phyloP scores from a whole-genome alignment of 441 rosid species.

The Erodium texanum region DNA sequence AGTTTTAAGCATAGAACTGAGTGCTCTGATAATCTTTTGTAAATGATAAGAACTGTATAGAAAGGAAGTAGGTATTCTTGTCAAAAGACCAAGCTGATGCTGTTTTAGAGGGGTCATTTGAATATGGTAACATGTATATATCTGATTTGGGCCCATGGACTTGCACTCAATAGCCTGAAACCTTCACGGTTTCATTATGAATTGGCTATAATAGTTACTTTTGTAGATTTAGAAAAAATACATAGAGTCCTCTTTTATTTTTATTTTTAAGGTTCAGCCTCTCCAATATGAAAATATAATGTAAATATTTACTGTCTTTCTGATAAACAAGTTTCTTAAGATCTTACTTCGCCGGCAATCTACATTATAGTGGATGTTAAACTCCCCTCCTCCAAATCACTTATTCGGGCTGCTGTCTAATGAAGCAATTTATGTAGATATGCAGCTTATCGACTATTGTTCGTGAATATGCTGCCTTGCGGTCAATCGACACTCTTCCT shows the following conservation, averaged over 20 bases:
- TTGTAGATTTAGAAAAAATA: not conserved
- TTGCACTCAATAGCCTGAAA: too few relatives aligned
- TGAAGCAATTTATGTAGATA: conserved; percentile 37
- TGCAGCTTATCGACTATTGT: conserved; percentile 84
- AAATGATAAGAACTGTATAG: not conserved
- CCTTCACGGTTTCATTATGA: too few relatives aligned
- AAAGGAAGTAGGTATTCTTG: not conserved
- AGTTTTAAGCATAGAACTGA: not conserved
- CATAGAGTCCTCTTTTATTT: not conserved
- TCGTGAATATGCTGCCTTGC: conserved; percentile 77
- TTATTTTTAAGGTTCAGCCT: not conserved
- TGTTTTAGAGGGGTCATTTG: not conserved
- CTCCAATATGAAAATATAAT: not conserved
- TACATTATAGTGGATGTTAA: not conserved
- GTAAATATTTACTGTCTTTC: not conserved
- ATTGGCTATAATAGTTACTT: too few relatives aligned
- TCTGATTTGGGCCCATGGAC: too few relatives aligned
- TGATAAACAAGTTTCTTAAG: not conserved
- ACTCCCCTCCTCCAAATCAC: not conserved
- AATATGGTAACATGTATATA: not conserved
- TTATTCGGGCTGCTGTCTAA: conserved; percentile 16
- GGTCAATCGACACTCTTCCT: conserved; percentile 69
- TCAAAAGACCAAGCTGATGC: not conserved
- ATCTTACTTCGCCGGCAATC: not conserved
- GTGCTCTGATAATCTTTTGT: not conserved